Base-by-base conservation (phyloP, 2,329 filamentous ascomycete species). In the Trichophyton rubrum region DNA sequence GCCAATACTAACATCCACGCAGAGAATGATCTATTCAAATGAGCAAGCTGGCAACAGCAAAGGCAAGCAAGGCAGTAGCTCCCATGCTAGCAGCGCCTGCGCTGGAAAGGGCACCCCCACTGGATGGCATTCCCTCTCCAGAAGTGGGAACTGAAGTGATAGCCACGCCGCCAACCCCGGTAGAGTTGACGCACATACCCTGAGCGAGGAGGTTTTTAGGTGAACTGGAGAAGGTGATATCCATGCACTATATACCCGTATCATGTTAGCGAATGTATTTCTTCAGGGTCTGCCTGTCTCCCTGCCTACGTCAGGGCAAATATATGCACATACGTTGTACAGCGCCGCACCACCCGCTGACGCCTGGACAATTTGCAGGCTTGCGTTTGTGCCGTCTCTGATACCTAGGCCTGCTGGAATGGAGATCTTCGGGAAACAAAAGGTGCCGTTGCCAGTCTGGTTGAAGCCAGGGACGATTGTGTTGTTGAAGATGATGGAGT, bases 291-390 rank as follows among this genome's bases (percentile, higher is more conserved):
- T 30, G 5, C 7, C 27, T 30, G 27, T 7, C 27, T 30, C 27
- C 27, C 5, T 30, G 27, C 5, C 27, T 7, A 7, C 27, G 27
- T 7, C 27, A 7, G 27, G 5, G 5, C 6, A 30, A 30, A 30
- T 30, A 30, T 30, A 30, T 7, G 27, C 0, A 30, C 75, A 62
- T 68, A 80, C 78, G 67, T 80, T 80, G 61, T 78, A 80, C 22
- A 79, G 64, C 7, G 73, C 71, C 58, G 69, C 72, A 0, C 77
- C 77, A 1, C 66, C 68, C 22, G 71, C 67, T 0, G 68, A 66
- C 43, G 78, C 67, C 62, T 78, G 77, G 40, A 79, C 72, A 38
- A 79, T 70, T 66, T 80, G 77, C 27, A 80, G 65, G 43, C 66
- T 74, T 0, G 73, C 77, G 59, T 76, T 72, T 38, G 68, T 63